Base-by-base conservation (phyloP, 2,329 filamentous ascomycete genomes). In the Penicillium sp. region DNA sequence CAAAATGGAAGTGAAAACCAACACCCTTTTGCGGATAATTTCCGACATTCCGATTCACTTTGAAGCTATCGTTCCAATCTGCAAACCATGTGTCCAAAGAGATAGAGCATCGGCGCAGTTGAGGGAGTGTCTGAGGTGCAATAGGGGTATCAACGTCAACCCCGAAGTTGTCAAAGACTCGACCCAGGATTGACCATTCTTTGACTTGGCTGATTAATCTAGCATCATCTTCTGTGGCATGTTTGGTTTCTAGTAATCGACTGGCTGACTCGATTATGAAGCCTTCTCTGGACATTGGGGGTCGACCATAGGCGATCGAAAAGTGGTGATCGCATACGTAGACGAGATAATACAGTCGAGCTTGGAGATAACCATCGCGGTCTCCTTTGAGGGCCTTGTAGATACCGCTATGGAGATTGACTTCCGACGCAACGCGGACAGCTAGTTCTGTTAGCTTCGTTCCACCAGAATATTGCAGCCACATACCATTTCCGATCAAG, bases 11-110 rank as follows among this genome's bases (percentile, higher is more conserved):
- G 58, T 79, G 75, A 35, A 79, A 65, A 6, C 66, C 67, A 9
- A 78, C 75, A 3, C 77, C 77, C 58, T 78, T 78, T 29, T 69
- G 65, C 0, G 77, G 77, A 58, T 77, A 80, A 18, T 73, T 70
- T 8, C 74, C 71, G 5, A 80, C 69, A 44, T 75, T 68, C 31
- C 67, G 63, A 52, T 76, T 73, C 5, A 69, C 68, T 32, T 50
- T 29, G 21, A 62, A 62, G 16, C 49, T 58, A 34, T 62, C 56
- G 16, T 49, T 56, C 61, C 60, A 66, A 34, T 65, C 61, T 3
- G 61, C 60, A 45, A 55, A 52, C 56, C 63, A 62, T 6, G 58
- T 62, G 44, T 67, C 60, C 25, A 66, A 40, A 9, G 58, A 42
- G 5, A 63, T 63, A 1, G 52, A 56, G 35, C 57, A 62, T 15